A percentile compares a stretch with the other conserved stretches of the same genome.
phyloP scores from a whole-genome alignment of 495 filamentous ascomycete species.

The Penicillium cataractarum region DNA sequence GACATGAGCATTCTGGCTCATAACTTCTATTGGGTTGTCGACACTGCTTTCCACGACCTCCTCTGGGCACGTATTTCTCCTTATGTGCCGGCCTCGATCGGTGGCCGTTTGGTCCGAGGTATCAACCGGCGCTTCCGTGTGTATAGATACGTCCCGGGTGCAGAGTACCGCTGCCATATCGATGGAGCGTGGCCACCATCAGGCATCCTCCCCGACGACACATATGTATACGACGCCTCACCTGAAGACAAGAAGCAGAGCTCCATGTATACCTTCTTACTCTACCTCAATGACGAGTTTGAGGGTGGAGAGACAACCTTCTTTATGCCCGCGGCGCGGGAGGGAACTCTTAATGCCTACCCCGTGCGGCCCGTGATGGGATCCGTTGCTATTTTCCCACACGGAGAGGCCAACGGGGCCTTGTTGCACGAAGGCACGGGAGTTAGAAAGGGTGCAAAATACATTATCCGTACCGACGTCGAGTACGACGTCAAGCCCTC shows the following conservation, averaged over 20 bases:
- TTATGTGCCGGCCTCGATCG: conserved; percentile 35
- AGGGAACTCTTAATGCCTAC: conserved; percentile 43
- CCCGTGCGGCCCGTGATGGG: conserved; percentile 47
- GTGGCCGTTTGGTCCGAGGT: conserved; percentile 37
- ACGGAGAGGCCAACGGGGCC: conserved; percentile 44
- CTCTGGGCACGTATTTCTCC: conserved; percentile 40
- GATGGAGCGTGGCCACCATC: conserved; percentile 47
- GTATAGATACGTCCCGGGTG: conserved; percentile 44
- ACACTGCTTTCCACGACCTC: conserved; percentile 43
- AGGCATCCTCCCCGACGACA: conserved; percentile 38
- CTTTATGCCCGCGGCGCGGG: conserved; percentile 39
- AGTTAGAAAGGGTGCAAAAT: conserved; percentile 43
- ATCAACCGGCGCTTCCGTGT: conserved; percentile 46
- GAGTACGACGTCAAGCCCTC: conserved; percentile 44
- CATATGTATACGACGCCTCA: conserved; percentile 44
- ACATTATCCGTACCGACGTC: conserved; percentile 46
- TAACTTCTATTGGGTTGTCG: conserved; percentile 48
- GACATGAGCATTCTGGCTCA: conserved; percentile 46
- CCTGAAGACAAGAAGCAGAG: conserved; percentile 40
- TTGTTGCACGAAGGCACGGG: conserved; percentile 45
- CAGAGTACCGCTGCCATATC: conserved; percentile 45
- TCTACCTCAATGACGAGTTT: conserved; percentile 47
- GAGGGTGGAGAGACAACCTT: conserved; percentile 48
- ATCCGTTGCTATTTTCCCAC: conserved; percentile 43
- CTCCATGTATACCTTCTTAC: conserved; percentile 47